Evolutionary conservation across 805 yeast species (phyloP), one percentile per base, ranked within the genome.

Genomic region (Candida boidinii): DNA sequence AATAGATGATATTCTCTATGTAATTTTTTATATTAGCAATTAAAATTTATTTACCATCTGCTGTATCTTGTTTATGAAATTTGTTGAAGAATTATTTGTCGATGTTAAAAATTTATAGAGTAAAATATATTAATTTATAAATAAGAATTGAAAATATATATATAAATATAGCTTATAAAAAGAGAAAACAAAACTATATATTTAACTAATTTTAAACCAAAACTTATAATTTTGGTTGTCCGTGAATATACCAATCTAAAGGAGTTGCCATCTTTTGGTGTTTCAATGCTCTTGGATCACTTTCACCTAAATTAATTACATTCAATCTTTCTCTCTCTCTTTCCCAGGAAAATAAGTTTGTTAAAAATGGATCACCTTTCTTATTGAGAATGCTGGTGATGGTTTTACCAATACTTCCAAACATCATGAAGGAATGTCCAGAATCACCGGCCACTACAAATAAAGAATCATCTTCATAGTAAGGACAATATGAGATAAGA

Each of bases 391-490:
- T 41, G 27, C 40, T 45, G 21, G 30, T 43, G 15, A 48, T 43
- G 22, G 42, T 41, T 9, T 39, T 41, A 16, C 67, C 66, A 13
- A 60, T 40, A 18, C 49, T 48, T 2, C 62, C 64, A 20, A 59
- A 42, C 45, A 60, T 53, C 49, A 56, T 58, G 35, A 57, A 62
- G 4, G 53, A 60, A 42, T 61, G 66, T 0, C 64, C 64, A 13
- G 62, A 54, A 36, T 60, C 66, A 26, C 67, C 67, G 20, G 59
- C 51, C 17, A 57, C 57, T 3, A 57, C 58, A 28, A 48, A 50
- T 7, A 58, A 42, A 13, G 54, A 51, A n/a, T 44, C 28, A 8
- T 51, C 46, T 8, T 35, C 38, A 23, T 43, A 47, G 17, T 49
- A 31, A 1, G 66, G 67, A 27, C 50, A 49, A 30, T 46, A 51